Base-by-base conservation (phyloP, 306 rosid genomes). In the Fagus crenata region DNA sequence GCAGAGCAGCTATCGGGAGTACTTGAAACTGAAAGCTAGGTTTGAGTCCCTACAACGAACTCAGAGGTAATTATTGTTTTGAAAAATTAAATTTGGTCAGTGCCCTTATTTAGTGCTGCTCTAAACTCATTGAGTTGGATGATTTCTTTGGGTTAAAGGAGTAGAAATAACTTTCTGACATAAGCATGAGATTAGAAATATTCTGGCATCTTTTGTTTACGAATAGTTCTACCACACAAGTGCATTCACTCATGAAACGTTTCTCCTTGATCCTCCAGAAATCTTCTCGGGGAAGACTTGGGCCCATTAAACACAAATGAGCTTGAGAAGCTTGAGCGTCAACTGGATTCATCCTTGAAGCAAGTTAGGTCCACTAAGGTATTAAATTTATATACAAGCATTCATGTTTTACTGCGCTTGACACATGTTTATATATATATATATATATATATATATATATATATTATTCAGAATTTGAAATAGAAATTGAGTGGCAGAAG, bases 251-350 rank as follows among this genome's bases (percentile, higher is more conserved):
- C 37, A 59, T 31, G 65, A 64, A 64, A 58, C 43, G 35, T 75
- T 58, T 69, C 63, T 69, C 2, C 6, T 59, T 56, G 49, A 7
- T 36, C 4, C 5, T 78, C 82, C 81, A 95, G 99, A 81, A 90
- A 95, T 80, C 97, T 92, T 81, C 93, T 95, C 4, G 99, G 99
- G 35, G 99, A 95, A 75, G 97, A 95, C 41, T 81, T 95, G 84
- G 97, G 97, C 67, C 97, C 93, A 11, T 80, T 95, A 70, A 90
- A 87, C 83, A 85, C 96, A 55, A 92, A 88, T 79, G 99, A 95
- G 33, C 97, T 95, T 41, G 99, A 95, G 84, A 96, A 92, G 91
- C 94, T 95, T 74, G 99, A 95, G 84, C 84, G 91, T 67, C 99
- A 95, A 81, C 89, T 95, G 2, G 99, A 92, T 79, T 76, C 92